A percentile compares a stretch with the other conserved stretches of the same genome.
These are phyloP conservation scores for Phytophthora niederhauseri DNA, from an alignment of 352 stramenopile species.

Conservation along the genomic window DNA sequence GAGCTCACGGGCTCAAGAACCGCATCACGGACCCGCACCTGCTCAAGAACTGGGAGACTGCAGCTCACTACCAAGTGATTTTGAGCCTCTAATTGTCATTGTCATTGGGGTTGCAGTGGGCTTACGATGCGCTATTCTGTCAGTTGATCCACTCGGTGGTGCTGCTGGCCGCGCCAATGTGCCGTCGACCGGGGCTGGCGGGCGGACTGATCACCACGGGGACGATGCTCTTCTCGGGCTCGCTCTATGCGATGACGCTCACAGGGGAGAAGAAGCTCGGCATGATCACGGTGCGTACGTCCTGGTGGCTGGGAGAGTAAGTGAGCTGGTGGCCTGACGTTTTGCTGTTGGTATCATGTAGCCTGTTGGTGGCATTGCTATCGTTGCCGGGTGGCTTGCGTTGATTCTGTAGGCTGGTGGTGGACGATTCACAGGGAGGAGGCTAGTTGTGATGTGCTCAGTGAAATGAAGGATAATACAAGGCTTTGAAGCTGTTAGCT, in stretches of 20 bases:
- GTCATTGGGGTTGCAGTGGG: not conserved
- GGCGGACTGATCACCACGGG: conserved; percentile 66
- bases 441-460: not conserved
- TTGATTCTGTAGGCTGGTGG: conserved; percentile 53
- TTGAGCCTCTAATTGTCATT: not conserved
- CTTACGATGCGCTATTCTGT: not conserved
- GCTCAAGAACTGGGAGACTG: conserved; percentile 88
- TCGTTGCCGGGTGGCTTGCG: conserved; percentile 77
- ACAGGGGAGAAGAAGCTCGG: conserved; percentile 77
- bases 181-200: conserved; percentile 59
- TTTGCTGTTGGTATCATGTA: conserved; percentile 20
- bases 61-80: conserved; percentile 70
- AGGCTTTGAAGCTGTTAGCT: not conserved
- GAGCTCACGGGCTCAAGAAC: conserved; percentile 72
- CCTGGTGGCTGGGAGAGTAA: not conserved
- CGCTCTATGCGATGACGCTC: conserved; percentile 79
- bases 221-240: conserved; percentile 80
- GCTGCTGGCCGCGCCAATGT: conserved; percentile 69
- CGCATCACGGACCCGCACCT: conserved; percentile 76
- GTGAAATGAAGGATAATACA: not conserved
- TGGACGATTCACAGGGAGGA: not conserved
- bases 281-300: conserved; percentile 64
- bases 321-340: conserved; percentile 16
- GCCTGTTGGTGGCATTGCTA: conserved; percentile 70
- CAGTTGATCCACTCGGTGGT: conserved; percentile 78